A percentile compares a stretch with the other conserved stretches of the same genome.
phyloP scores from a whole-genome alignment of 805 yeast genomes.

The Metschnikowia peoriensis region DNA sequence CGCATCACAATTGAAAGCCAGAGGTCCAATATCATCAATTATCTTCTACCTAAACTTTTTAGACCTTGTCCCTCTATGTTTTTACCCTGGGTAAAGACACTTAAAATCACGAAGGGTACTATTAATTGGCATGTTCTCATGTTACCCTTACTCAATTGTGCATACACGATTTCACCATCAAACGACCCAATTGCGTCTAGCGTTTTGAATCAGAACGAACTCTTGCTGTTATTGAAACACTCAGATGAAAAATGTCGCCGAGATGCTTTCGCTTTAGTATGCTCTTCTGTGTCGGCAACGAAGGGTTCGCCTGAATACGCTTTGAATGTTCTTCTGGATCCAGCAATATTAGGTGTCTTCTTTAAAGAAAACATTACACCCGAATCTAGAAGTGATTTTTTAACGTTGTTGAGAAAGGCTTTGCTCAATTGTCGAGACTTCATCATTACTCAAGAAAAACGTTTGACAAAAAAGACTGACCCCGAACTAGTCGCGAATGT shows the following conservation, averaged over 20 bases:
- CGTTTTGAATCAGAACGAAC: slow-evolving; percentile 6
- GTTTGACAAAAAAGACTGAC: slow-evolving; percentile 9
- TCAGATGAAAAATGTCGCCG: slow-evolving; percentile 44
- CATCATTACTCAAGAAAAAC: slow-evolving; percentile 30
- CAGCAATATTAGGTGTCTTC: slow-evolving; percentile 33
- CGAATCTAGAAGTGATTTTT: slow-evolving; percentile 65
- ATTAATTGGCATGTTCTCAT: slow-evolving; percentile 7
- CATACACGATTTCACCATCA: slow-evolving; percentile 5
- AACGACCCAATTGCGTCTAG: slow-evolving; percentile 10
- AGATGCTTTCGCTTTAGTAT: slow-evolving; percentile 57
- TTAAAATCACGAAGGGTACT: slow-evolving; percentile 4
- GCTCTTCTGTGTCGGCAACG: slow-evolving; percentile 62
- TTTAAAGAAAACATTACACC: slow-evolving; percentile 13
- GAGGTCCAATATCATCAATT: slow-evolving; percentile 51
- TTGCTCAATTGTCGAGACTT: slow-evolving; percentile 68
- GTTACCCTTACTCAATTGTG: slow-evolving; percentile 14
- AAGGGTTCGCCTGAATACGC: slow-evolving; percentile 48
- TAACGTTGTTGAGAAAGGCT: slow-evolving; percentile 60
- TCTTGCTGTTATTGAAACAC: slow-evolving; percentile 45
- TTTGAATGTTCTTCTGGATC: slow-evolving; percentile 42
- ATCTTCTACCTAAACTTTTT: slow-evolving; percentile 64
- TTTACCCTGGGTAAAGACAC: slow-evolving; percentile 31
- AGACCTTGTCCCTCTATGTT: slow-evolving; percentile 47
- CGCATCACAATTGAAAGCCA: slow-evolving; percentile 31
- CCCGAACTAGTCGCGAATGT: slow-evolving; percentile 3